Evolutionary conservation across 345 rosid species (phyloP).

Genomic region (Eucalyptus shirleyi): DNA sequence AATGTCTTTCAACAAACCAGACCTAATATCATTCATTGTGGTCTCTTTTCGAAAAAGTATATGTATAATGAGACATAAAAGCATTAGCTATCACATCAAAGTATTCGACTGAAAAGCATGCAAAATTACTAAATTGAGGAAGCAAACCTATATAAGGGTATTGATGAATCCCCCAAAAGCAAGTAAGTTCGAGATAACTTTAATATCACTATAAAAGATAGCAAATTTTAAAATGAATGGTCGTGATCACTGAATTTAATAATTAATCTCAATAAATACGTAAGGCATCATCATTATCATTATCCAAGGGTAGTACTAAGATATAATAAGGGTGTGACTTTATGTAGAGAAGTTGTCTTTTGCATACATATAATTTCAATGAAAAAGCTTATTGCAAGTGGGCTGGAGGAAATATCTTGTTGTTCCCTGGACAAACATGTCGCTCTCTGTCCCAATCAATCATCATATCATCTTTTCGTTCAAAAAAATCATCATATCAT

Average conservation of each 20-base stretch:
- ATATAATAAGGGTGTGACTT: not conserved
- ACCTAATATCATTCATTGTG: not conserved
- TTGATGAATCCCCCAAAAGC: not conserved
- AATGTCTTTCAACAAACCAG: not conserved
- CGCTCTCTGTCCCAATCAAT: not conserved
- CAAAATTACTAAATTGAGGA: not conserved
- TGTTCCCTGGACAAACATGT: not conserved
- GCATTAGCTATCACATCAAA: not conserved
- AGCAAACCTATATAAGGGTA: not conserved
- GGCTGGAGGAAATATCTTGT: not conserved
- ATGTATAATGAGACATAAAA: not conserved
- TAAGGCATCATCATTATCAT: not conserved
- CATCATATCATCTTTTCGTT: not conserved
- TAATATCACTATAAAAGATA: not conserved
- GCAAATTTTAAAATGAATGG: not conserved
- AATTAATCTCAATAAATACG: not conserved
- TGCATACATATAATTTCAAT: not conserved
- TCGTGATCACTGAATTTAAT: not conserved
- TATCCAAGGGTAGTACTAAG: not conserved
- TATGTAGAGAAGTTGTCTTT: not conserved
- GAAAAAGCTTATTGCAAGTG: not conserved
- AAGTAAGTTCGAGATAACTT: not conserved
- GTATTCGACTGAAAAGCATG: not conserved
- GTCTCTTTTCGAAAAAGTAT: not conserved
- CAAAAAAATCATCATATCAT: not conserved